Conservation (phyloP, 371 early-diverging fungal species). For the Mortierella sp. region DNA sequence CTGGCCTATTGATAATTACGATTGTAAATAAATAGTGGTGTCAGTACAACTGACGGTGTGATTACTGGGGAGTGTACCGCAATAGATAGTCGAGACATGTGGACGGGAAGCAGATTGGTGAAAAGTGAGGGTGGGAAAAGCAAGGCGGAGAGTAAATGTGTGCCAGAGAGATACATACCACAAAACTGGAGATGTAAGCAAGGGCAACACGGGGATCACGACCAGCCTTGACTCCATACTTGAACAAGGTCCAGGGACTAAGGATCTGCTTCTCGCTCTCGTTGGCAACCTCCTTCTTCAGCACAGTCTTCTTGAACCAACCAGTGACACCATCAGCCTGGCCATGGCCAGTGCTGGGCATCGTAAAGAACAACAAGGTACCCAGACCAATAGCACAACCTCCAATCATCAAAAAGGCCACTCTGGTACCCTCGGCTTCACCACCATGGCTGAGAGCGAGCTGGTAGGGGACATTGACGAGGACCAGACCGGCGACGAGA, state of each 20-base stretch:
- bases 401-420: conserved; percentile 60
- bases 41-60: no score
- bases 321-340: conserved; percentile 3
- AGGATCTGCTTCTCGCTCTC: neutral
- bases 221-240: conserved; percentile 64
- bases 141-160: neutral
- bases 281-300: neutral
- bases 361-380: conserved; percentile 54
- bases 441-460: conserved; percentile 30
- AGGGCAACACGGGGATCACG: conserved; percentile 73
- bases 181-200: conserved; percentile 71
- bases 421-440: conserved; percentile 45
- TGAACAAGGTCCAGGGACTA: conserved; percentile 30
- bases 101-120: neutral
- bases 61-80: neutral
- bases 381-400: conserved; percentile 57
- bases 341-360: conserved; percentile 52
- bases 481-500: conserved; percentile 61
- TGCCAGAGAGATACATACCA: conserved; percentile 50
- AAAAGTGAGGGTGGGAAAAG: neutral
- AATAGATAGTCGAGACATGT: neutral
- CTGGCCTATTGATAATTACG: conserved; percentile 63
- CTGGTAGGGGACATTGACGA: conserved; percentile 61
- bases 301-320: conserved; percentile 11
- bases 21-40: neutral